Base-by-base conservation (phyloP, 257 asterid genomes). In the Gentiana dahurica region DNA sequence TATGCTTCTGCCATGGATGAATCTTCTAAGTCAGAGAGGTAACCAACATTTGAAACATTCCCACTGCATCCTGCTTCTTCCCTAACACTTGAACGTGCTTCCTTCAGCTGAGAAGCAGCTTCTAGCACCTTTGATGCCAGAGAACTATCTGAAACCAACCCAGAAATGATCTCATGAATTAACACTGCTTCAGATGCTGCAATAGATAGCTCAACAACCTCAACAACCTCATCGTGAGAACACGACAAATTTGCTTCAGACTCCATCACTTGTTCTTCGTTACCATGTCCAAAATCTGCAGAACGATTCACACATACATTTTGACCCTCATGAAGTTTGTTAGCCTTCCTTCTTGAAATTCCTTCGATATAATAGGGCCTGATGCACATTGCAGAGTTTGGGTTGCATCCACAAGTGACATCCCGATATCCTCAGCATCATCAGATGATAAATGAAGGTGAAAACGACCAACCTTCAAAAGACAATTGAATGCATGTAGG, bases 151-250 rank as follows among this genome's bases (percentile, higher is more conserved):
- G 64, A 64, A 62, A 69, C 57, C 32, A 79, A 58, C 39, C 67
- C 82, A 63, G 65, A 66, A 53, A 75, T 59, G 47, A 81, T 64
- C 63, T 81, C 91, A 63, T 84, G 85, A 77, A 84, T 79, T 54
- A 77, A 83, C 70, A 84, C 75, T 63, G 94, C 94, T 68, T 87
- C 96, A 44, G 96, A 87, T 68, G 96, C 96, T 55, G 84, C 86
- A 67, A 87, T 73, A 59, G 87, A 79, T 49, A 87, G 71, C 68
- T 87, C 94, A 62, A 78, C 72, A 46, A 82, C 79, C 57, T 73
- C 75, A 55, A 58, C 55, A 12, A 52, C 58, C 34, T 71, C 75
- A 66, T 64, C 64, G 51, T 77, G 72, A 60, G 63, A 62, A 38
- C 52, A 69, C 62, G 58, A 48, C 67, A 34, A 57, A 68, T 59